Percentiles rank a stretch among this genome's conserved stretches.
phyloP scores from a whole-genome alignment of 192 early-diverging fungal species.

The Umbelopsis ramanniana region DNA sequence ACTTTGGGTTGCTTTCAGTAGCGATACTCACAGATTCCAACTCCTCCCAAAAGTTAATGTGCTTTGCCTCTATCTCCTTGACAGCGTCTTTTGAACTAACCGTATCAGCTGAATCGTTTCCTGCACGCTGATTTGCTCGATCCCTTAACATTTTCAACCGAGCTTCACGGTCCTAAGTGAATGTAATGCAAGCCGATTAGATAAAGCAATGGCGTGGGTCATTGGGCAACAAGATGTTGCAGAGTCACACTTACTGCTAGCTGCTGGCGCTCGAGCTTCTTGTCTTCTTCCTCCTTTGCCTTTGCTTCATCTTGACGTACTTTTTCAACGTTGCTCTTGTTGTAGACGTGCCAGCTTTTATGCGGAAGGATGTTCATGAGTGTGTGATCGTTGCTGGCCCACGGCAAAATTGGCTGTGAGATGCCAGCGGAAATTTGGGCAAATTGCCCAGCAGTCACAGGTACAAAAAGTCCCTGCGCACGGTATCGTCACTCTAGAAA shows the following conservation, averaged over 20 bases:
- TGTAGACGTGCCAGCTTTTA: constrained; percentile 83
- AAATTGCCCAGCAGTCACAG: not conserved
- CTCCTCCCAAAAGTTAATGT: constrained; percentile 66
- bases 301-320: constrained; percentile 72
- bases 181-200: not conserved
- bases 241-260: constrained; percentile 54
- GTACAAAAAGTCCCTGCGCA: no score
- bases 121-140: not conserved
- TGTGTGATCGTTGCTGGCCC: not conserved
- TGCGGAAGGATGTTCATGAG: constrained; percentile 69
- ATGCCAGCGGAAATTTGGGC: not conserved
- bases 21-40: constrained; percentile 44
- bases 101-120: not conserved
- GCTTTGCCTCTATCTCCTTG: constrained; percentile 29
- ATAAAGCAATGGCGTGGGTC: not conserved
- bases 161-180: constrained; percentile 7
- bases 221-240: not conserved
- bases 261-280: constrained; percentile 48
- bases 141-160: constrained; percentile 6
- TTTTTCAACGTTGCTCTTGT: constrained; percentile 67
- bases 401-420: not conserved
- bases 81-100: no score
- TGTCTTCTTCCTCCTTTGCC: constrained; percentile 60
- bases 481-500: no score
- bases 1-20: not conserved